Percentiles rank a stretch among this genome's conserved stretches.
Evolutionary conservation across 2,329 filamentous ascomycete species (phyloP).

Genomic region (Alternaria solani): DNA sequence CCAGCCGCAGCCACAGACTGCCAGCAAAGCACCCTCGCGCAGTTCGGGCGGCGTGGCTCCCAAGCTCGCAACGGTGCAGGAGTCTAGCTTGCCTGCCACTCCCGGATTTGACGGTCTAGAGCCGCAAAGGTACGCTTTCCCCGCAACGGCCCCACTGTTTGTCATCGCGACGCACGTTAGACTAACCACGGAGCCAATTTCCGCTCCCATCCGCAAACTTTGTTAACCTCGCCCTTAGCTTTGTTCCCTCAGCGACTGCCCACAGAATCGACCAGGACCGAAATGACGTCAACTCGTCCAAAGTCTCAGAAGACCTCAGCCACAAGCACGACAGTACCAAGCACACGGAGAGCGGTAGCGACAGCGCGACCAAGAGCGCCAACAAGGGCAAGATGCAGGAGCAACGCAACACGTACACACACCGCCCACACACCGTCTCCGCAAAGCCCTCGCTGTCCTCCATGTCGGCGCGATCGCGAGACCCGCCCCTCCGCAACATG

Average conservation of each 20-base stretch:
- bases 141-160: conserved; percentile 40
- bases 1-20: conserved; percentile 7
- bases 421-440: conserved; percentile 59
- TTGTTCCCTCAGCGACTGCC: conserved; percentile 24
- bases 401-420: conserved; percentile 57
- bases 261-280: conserved; percentile 49
- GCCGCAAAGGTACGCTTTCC: conserved; percentile 42
- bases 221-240: conserved; percentile 33
- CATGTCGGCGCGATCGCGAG: conserved; percentile 68
- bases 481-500: conserved; percentile 87
- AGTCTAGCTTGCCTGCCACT: conserved; percentile 77
- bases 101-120: conserved; percentile 60
- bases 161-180: conserved; percentile 37
- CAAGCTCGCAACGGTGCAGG: conserved; percentile 87
- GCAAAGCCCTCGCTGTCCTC: conserved; percentile 74
- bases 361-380: conserved; percentile 59
- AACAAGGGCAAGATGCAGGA: conserved; percentile 45
- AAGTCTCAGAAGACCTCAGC: conserved; percentile 58
- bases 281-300: conserved; percentile 56
- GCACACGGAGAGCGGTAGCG: conserved; percentile 68
- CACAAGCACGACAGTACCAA: conserved; percentile 51
- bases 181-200: conserved; percentile 28
- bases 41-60: conserved; percentile 65
- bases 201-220: conserved; percentile 23
- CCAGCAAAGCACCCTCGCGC: conserved; percentile 57